Percentiles rank a stretch among this genome's conserved stretches.
Conservation (phyloP, 768 basidiomycete species). For the Agrocybe pediades region DNA sequence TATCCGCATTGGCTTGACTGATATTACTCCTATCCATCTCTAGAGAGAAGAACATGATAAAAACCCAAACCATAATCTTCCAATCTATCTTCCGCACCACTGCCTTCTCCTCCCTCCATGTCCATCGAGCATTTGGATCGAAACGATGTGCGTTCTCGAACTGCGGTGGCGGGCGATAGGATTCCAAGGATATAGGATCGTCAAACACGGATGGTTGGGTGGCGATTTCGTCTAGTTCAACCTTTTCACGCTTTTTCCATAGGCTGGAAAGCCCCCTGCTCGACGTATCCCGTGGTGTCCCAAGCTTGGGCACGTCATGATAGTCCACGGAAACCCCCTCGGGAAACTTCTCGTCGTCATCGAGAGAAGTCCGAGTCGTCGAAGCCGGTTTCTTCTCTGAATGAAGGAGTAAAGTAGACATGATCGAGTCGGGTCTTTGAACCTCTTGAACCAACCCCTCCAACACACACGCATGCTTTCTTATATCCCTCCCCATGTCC, state of each 20-base stretch:
- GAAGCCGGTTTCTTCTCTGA: not conserved
- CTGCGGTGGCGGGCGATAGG: slow-evolving; percentile 50
- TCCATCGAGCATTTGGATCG: slow-evolving; percentile 61
- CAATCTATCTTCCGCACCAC: slow-evolving; percentile 53
- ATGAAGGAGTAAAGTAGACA: not conserved
- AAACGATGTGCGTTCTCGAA: slow-evolving; percentile 63
- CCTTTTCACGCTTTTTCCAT: not conserved
- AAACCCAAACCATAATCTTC: slow-evolving; percentile 59
- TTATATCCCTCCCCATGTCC: too few relatives aligned
- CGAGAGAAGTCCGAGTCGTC: not conserved
- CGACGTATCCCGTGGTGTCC: not conserved
- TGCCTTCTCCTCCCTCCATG: slow-evolving; percentile 52
- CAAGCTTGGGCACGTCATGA: not conserved
- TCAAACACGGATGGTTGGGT: slow-evolving; percentile 56
- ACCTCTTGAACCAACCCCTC: not conserved
- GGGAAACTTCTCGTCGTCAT: not conserved
- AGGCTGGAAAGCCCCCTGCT: not conserved
- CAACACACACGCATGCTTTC: not conserved
- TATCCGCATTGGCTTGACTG: slow-evolving; percentile 67
- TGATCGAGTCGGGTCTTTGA: too few relatives aligned
- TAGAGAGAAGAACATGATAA: slow-evolving; percentile 20
- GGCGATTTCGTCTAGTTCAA: slow-evolving; percentile 36
- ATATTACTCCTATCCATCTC: slow-evolving; percentile 63
- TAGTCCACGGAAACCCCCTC: not conserved
- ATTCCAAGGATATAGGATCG: slow-evolving; percentile 43